phyloP scores from a whole-genome alignment of 2,329 filamentous ascomycete genomes.

The Claviceps monticola region DNA sequence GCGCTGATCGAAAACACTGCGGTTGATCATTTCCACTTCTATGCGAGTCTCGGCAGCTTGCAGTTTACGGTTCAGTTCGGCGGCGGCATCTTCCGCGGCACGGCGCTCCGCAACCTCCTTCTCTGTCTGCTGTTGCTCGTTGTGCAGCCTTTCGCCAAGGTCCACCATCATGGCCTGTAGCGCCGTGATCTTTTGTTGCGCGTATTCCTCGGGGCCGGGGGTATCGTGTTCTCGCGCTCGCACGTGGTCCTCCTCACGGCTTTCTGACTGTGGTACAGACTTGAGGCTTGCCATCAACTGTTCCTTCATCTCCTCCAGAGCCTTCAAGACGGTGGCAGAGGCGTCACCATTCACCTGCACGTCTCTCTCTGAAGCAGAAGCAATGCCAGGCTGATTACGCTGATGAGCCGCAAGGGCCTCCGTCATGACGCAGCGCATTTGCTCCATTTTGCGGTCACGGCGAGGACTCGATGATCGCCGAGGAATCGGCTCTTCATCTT shows the following conservation, averaged over 20 bases:
- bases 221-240: slow-evolving; percentile 34
- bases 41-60: slow-evolving; percentile 44
- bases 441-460: slow-evolving; percentile 67
- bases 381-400: slow-evolving; percentile 20
- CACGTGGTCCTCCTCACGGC: slow-evolving; percentile 40
- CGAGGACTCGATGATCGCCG: slow-evolving; percentile 64
- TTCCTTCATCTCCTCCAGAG: slow-evolving; percentile 49
- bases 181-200: slow-evolving; percentile 39
- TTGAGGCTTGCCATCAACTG: slow-evolving; percentile 20
- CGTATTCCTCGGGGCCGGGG: slow-evolving; percentile 35
- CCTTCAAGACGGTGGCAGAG: slow-evolving; percentile 45
- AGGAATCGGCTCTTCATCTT: slow-evolving; percentile 59
- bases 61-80: slow-evolving; percentile 40
- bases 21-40: slow-evolving; percentile 47
- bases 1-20: slow-evolving; percentile 43
- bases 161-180: slow-evolving; percentile 46
- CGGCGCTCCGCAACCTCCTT: slow-evolving; percentile 35
- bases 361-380: slow-evolving; percentile 11
- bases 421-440: slow-evolving; percentile 58
- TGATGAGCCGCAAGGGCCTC: slow-evolving; percentile 57
- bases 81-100: slow-evolving; percentile 36
- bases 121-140: slow-evolving; percentile 33
- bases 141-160: slow-evolving; percentile 41
- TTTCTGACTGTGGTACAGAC: slow-evolving; percentile 19
- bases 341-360: slow-evolving; percentile 22